phyloP scores from a whole-genome alignment of 768 basidiomycete species.

The Phlebiopsis flavidoalba region DNA sequence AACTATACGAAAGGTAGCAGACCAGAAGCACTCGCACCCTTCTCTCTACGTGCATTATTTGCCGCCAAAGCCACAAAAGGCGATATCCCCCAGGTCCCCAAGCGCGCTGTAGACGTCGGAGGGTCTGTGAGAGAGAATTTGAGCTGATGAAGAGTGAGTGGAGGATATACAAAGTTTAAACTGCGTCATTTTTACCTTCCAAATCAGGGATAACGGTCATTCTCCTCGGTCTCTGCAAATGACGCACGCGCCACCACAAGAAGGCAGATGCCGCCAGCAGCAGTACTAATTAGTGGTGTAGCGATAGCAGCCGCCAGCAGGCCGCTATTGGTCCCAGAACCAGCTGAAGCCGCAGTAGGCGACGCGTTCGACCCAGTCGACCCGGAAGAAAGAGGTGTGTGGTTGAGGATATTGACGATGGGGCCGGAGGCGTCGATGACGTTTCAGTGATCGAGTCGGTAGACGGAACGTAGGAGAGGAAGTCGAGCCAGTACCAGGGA shows the following conservation, averaged over 20 bases:
- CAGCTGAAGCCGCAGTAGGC: neutral
- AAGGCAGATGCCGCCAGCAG: neutral
- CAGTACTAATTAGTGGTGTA: neutral
- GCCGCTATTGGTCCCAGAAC: neutral
- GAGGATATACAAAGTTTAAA: too few species aligned
- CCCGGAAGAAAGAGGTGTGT: neutral
- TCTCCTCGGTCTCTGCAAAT: neutral
- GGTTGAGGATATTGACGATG: neutral
- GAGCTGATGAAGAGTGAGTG: too few species aligned
- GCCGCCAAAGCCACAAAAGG: too few species aligned
- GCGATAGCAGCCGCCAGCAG: neutral
- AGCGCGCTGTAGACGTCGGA: too few species aligned
- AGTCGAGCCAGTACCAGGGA: neutral
- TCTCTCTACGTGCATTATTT: too few species aligned
- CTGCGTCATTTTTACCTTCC: too few species aligned
- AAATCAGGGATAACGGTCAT: too few species aligned
- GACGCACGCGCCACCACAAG: neutral
- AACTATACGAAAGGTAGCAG: too few species aligned
- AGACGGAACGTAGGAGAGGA: neutral
- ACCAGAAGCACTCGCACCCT: too few species aligned
- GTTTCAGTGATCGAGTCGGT: neutral
- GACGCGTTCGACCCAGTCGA: too few species aligned
- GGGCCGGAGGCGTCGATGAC: neutral
- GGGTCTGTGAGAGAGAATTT: too few species aligned
- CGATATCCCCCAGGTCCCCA: too few species aligned